phyloP scores from a whole-genome alignment of 2,329 filamentous ascomycete species.

The Davidsoniella neocaledoniae region DNA sequence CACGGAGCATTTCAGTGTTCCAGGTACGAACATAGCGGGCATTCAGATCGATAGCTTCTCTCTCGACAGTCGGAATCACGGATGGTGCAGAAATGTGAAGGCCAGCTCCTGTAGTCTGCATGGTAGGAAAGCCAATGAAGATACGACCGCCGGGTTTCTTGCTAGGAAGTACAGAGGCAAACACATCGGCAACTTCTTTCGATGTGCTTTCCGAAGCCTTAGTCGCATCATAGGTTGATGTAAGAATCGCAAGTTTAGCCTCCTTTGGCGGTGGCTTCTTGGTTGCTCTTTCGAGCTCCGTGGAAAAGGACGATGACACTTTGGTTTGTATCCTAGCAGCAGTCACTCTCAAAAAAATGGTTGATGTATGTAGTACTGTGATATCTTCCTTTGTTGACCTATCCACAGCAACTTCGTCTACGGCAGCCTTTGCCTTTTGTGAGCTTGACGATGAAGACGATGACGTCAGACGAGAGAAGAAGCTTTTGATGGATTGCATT shows the following conservation, averaged over 20 bases:
- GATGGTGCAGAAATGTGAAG: constrained; percentile 92
- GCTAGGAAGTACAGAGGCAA: constrained; percentile 74
- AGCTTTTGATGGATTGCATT: constrained; percentile 51
- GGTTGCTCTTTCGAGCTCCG: constrained; percentile 84
- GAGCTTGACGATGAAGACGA: constrained; percentile 33
- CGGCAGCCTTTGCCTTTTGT: constrained; percentile 33
- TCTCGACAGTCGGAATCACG: constrained; percentile 90
- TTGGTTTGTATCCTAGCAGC: constrained; percentile 68
- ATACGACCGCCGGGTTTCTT: constrained; percentile 70
- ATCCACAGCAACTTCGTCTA: constrained; percentile 26
- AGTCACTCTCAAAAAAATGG: constrained; percentile 77
- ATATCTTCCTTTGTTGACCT: constrained; percentile 41
- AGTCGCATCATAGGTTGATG: constrained; percentile 75
- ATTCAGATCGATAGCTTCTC: constrained; percentile 92
- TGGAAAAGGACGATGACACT: constrained; percentile 53
- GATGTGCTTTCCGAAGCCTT: constrained; percentile 44
- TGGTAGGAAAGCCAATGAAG: constrained; percentile 95
- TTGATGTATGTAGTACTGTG: constrained; percentile 51
- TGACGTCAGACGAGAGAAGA: constrained; percentile 59
- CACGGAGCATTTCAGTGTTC: constrained; percentile 86
- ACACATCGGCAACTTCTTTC: constrained; percentile 48
- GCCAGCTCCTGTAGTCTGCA: constrained; percentile 86
- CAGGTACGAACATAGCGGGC: constrained; percentile 86
- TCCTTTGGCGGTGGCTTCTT: constrained; percentile 89
- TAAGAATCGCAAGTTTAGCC: constrained; percentile 74